A percentile compares a stretch with the other conserved stretches of the same genome.
Conservation (phyloP, 1,284 basidiomycete genomes). For the Apiotrichum akiyoshidainum region DNA sequence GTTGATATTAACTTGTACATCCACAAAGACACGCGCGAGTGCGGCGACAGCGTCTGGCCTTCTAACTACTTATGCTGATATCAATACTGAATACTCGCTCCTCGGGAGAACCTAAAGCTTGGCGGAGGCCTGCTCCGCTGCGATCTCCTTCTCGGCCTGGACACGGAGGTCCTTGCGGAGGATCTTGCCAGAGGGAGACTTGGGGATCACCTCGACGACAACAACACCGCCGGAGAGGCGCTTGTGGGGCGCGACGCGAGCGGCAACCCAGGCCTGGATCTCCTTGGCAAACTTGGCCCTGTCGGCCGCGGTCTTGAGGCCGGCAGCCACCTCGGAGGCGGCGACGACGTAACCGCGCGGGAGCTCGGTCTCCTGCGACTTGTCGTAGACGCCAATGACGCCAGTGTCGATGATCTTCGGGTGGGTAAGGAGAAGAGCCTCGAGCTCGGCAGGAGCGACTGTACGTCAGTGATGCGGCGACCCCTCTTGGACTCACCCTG, state of each 20-base stretch:
- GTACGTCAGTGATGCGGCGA: neutral
- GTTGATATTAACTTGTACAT: too few species aligned
- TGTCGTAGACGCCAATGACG: slow-evolving; percentile 65
- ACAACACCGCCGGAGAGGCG: slow-evolving; percentile 52
- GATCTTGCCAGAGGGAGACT: slow-evolving; percentile 49
- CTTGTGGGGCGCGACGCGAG: slow-evolving; percentile 56
- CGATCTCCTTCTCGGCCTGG: slow-evolving; percentile 29
- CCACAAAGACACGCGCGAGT: too few species aligned
- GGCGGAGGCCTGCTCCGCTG: slow-evolving; percentile 1
- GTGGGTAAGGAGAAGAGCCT: slow-evolving; percentile 67
- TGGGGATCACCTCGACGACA: slow-evolving; percentile 53
- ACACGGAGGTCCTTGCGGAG: slow-evolving; percentile 42
- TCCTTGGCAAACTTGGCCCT: slow-evolving; percentile 52
- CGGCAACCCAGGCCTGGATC: slow-evolving; percentile 62
- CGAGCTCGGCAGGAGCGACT: slow-evolving; percentile 84
- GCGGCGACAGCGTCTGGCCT: too few species aligned
- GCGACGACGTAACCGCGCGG: slow-evolving; percentile 41
- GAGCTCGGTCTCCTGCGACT: slow-evolving; percentile 65
- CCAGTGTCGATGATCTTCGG: slow-evolving; percentile 67
- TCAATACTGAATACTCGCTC: too few species aligned
- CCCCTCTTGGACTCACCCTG: slow-evolving; percentile 28
- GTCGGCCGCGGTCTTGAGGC: slow-evolving; percentile 9
- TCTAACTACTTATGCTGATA: too few species aligned
- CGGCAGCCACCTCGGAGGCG: neutral
- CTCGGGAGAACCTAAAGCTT: slow-evolving; percentile 8